phyloP scores from a whole-genome alignment of 306 rosid species.

The Cucurbita pepo region DNA sequence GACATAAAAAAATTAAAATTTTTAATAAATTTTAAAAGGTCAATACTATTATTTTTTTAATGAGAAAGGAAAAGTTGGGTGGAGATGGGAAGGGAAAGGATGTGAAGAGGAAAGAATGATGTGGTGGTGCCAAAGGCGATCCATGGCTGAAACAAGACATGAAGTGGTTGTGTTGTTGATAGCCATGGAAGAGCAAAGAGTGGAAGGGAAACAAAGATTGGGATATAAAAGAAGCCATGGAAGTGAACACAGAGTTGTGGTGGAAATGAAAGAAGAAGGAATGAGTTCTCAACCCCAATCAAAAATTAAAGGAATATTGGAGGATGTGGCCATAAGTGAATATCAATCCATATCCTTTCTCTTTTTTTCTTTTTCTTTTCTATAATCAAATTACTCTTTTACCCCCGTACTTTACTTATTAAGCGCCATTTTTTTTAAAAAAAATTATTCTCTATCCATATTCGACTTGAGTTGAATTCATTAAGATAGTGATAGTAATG shows the following conservation, averaged over 20 bases:
- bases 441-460: background rate
- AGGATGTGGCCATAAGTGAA: conserved; percentile 6
- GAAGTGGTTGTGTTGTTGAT: conserved; percentile 7
- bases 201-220: conserved; percentile 2
- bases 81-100: conserved; percentile 17
- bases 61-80: background rate
- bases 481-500: no score
- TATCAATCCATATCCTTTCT: background rate
- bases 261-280: background rate
- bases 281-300: background rate
- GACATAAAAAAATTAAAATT: no score
- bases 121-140: conserved; percentile 68
- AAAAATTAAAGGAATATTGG: background rate
- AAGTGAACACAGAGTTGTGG: background rate
- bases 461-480: no score
- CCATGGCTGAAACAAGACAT: conserved; percentile 46
- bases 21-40: no score
- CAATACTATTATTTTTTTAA: no score
- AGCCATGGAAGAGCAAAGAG: conserved; percentile 25
- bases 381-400: background rate
- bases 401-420: background rate
- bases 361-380: background rate
- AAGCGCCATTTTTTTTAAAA: no score
- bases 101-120: conserved; percentile 40
- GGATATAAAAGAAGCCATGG: conserved; percentile 21